Conservation (phyloP, 2,329 filamentous ascomycete species). For the Diaporthe ampelina region DNA sequence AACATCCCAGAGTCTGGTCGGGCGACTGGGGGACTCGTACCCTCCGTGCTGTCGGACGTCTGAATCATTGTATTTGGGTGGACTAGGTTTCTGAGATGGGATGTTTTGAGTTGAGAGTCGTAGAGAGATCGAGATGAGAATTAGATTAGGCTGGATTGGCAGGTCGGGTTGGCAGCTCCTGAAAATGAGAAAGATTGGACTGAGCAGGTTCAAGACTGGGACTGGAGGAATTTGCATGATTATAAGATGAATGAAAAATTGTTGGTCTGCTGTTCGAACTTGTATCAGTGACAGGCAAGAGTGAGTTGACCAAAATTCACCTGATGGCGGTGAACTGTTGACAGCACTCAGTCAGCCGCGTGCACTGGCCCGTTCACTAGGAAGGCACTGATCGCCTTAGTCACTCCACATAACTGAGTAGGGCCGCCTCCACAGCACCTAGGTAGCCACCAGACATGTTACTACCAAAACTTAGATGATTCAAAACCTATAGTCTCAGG, state of each 20-base stretch:
- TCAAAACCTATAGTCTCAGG: neutral
- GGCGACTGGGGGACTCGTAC: no score
- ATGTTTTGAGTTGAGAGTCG: neutral
- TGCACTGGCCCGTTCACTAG: neutral
- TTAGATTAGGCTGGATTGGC: neutral
- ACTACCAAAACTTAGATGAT: neutral
- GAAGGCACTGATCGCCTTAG: constrained; percentile 1
- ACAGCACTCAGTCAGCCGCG: neutral
- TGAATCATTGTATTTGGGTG: neutral
- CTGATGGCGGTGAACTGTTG: neutral
- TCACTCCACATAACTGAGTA: neutral
- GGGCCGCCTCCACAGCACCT: neutral
- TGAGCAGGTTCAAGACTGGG: neutral
- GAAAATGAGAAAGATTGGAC: neutral
- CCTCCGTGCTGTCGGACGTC: neutral
- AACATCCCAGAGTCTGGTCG: neutral
- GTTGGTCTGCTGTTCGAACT: neutral
- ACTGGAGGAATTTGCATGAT: neutral
- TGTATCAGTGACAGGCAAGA: neutral
- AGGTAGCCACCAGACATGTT: neutral
- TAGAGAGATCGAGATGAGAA: no score
- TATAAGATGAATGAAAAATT: neutral
- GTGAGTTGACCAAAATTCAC: neutral
- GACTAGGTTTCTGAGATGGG: neutral
- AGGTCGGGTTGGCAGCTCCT: neutral